These are phyloP conservation scores for Chaetothyriales sp. DNA, from an alignment of 2,329 filamentous ascomycete species.

Conservation along the genomic window DNA sequence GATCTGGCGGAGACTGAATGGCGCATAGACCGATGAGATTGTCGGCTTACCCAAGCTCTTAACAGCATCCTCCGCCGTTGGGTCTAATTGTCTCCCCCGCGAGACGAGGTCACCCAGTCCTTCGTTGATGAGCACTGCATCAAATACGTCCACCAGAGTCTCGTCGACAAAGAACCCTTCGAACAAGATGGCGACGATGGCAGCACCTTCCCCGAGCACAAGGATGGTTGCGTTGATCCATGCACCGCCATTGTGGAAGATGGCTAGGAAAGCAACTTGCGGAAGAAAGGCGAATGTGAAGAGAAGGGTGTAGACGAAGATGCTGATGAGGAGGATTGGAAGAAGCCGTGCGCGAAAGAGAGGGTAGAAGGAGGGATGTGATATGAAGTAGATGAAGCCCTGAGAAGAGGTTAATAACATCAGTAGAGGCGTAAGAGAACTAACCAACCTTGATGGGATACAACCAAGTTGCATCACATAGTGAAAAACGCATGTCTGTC, in stretches of 20 bases:
- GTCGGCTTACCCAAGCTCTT: constrained; percentile 73
- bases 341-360: constrained; percentile 63
- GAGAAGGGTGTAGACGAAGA: constrained; percentile 67
- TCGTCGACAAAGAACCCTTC: constrained; percentile 73
- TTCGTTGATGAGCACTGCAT: constrained; percentile 65
- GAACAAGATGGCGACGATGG: constrained; percentile 50
- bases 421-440: constrained; percentile 5
- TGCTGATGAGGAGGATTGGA: constrained; percentile 65
- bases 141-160: constrained; percentile 66
- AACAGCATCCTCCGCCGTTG: constrained; percentile 51
- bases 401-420: constrained; percentile 18
- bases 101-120: constrained; percentile 54
- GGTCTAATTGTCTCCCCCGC: constrained; percentile 48
- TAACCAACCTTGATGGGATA: constrained; percentile 35
- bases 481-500: constrained; percentile 3
- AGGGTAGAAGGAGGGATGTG: constrained; percentile 66
- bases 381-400: constrained; percentile 69
- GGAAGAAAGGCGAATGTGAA: constrained; percentile 82
- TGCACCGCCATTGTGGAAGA: constrained; percentile 77
- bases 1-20: constrained; percentile 84
- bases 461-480: constrained; percentile 27
- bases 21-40: constrained; percentile 60
- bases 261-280: constrained; percentile 71
- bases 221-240: constrained; percentile 80
- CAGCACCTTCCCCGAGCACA: constrained; percentile 54